These are phyloP conservation scores for Corchorus capsularis DNA, from an alignment of 345 rosid species.

Conservation along the genomic window DNA sequence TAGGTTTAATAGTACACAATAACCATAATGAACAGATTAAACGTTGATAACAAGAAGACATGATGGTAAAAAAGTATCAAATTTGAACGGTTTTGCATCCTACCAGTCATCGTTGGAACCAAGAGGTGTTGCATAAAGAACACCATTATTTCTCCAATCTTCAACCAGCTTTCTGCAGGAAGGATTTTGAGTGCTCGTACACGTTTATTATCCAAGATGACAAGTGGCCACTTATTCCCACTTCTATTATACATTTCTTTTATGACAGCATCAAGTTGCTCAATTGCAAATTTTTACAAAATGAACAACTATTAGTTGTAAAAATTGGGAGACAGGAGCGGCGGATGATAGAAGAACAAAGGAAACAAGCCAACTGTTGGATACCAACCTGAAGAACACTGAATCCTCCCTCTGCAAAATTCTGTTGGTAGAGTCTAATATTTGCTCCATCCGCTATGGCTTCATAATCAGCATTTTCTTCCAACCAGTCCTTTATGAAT, in stretches of 20 bases:
- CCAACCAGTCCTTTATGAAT: conserved; percentile 66
- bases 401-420: conserved; percentile 84
- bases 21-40: neutral
- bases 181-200: conserved; percentile 54
- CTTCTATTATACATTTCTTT: conserved; percentile 50
- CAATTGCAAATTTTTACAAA: conserved; percentile 40
- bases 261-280: conserved; percentile 88
- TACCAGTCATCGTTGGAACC: conserved; percentile 98
- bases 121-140: conserved; percentile 71
- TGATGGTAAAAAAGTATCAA: neutral
- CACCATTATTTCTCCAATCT: conserved; percentile 67
- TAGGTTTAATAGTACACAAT: neutral
- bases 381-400: conserved; percentile 69
- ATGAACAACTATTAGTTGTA: conserved; percentile 21
- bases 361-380: neutral
- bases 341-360: no score
- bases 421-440: conserved; percentile 86
- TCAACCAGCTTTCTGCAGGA: conserved; percentile 53
- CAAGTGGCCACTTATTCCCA: conserved; percentile 72
- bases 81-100: neutral
- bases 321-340: neutral
- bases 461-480: conserved; percentile 57
- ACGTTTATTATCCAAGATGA: conserved; percentile 77
- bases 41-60: neutral
- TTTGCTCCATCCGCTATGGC: conserved; percentile 94